Evolutionary conservation across 2,329 filamentous ascomycete genomes (phyloP), one percentile per base, ranked within the genome.

Genomic region (Atkinsonella texensis): DNA sequence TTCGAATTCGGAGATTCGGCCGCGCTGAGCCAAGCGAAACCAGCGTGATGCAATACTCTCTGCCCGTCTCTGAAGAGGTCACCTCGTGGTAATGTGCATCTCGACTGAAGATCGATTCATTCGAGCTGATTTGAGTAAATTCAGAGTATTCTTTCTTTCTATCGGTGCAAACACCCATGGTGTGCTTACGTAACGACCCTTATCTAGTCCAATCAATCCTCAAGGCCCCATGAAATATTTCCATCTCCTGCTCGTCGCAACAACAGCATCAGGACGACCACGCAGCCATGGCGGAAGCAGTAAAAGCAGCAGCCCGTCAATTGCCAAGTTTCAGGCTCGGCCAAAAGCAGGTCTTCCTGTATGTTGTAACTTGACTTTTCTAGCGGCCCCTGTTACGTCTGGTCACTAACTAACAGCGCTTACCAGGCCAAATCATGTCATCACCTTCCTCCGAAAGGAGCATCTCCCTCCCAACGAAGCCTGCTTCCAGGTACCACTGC

Each of bases 401-500:
- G 35, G 15, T 33, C 15, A 39, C 47, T 33, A 13, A 39, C 47
- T 33, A 13, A 41, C 13, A 6, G 7, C 38, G 11, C 20, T 12
- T 6, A 5, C 18, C 63, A 95, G 90, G 54, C 91, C 91, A 49
- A 82, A 85, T 64, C 87, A 94, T 71, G 80, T 82, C 57, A 74
- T 97, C 63, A 84, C 85, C 54, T 80, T 97, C 62, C 74, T 95
- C 60, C 85, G 75, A 59, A 85, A 83, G 53, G 80, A 81, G 32
- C 75, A 79, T 58, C 79, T 87, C 50, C 84, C 87, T 8, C 82
- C 90, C 18, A 85, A 83, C 66, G 89, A 87, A 66, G 93, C 91
- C 56, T 85, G 83, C 61, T 98, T 98, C 80, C 77, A 84, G 62
- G 91, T 96, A 33, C 93, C 93, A 11, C 78, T 97, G 60, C 83